Evolutionary conservation across 2,329 filamentous ascomycete species (phyloP), one percentile per base, ranked within the genome.

Genomic region (Exophiala bonariae): DNA sequence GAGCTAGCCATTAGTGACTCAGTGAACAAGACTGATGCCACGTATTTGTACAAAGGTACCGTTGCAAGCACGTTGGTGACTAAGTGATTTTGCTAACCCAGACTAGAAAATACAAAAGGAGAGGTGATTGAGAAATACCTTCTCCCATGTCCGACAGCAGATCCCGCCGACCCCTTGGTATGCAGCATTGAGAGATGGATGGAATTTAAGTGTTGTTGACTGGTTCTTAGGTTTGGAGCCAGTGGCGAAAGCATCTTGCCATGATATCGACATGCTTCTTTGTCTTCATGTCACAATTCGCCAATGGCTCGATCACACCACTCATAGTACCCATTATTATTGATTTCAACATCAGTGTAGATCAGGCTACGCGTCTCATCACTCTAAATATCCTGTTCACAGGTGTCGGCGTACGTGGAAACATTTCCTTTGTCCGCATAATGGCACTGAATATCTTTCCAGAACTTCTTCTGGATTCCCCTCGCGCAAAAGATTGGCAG

Each of bases 401-500:
- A 13, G 45, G 45, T 14, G 4, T 48, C 8, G 45, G 45, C 13
- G 38, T 41, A 23, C 13, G 38, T 41, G 9, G 33, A 17, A 36
- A 17, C 9, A 36, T 8, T 17, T 16, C 33, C 33, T 9, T 36
- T 36, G 33, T 10, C 16, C 16, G 33, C 16, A 36, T 17, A 17
- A 11, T 36, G 16, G 16, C 16, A 36, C 33, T 36, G 9, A 36
- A 8, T 36, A 17, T 36, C 11, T 17, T 17, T 36, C 10, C 38
- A 41, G 14, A 48, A 48, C 32, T 18, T 48, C 6, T 48, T 48
- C 39, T 48, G 45, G 45, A 30, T 48, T 14, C 45, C 45, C 13
- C 37, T 48, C 8, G 20, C 45, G 14, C 14, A n/a, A 19, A 48
- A 48, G 23, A 30, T 42, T 22, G 45, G 45, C 10, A 48, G 32